phyloP scores from a whole-genome alignment of 306 rosid species.

The Vigna nakashimae region DNA sequence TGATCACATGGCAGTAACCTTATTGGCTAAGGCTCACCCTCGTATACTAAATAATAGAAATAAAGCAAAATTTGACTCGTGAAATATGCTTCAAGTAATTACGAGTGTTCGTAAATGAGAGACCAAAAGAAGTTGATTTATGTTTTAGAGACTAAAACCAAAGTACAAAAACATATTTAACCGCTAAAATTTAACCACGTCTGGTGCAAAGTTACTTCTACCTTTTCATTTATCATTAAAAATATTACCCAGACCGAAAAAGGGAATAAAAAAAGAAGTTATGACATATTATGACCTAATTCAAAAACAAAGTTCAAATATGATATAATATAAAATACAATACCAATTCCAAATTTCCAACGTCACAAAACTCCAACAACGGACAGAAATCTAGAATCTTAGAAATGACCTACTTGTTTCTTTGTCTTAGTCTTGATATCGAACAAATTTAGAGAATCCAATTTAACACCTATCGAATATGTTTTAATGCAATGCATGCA shows the following conservation, averaged over 20 bases:
- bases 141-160: no score
- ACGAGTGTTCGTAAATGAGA: background rate
- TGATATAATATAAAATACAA: background rate
- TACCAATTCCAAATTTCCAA: conserved; percentile 27
- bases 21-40: conserved; percentile 1
- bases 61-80: conserved; percentile 5
- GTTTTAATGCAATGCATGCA: conserved; percentile 26
- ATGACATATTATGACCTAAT: background rate
- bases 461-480: conserved; percentile 14
- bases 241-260: conserved; percentile 2
- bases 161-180: background rate
- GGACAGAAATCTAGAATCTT: background rate
- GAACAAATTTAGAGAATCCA: conserved; percentile 31
- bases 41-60: background rate
- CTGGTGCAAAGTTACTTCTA: background rate
- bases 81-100: background rate
- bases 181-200: background rate
- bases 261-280: conserved; percentile 8
- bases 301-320: conserved; percentile 8
- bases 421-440: conserved; percentile 1
- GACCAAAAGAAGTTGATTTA: no score
- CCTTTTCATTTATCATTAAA: conserved; percentile 13
- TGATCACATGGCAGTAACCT: background rate
- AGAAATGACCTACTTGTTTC: conserved; percentile 28
- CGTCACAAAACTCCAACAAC: conserved; percentile 24